A percentile compares a stretch with the other conserved stretches of the same genome.
Conservation (phyloP, 768 basidiomycete species). For the Lactarius indigo region DNA sequence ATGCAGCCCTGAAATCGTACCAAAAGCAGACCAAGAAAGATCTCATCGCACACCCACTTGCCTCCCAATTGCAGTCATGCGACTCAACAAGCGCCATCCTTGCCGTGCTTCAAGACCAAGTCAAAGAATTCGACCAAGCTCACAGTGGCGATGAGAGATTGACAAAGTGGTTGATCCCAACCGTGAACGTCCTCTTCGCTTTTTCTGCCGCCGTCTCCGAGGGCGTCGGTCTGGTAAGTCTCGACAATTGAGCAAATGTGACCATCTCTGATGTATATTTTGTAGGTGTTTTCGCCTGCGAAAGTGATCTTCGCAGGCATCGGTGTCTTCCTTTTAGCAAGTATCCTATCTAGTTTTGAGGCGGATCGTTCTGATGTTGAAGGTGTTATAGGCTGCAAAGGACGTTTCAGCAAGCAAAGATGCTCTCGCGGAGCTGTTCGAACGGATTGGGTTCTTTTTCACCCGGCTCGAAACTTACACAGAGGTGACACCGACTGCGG, state of each 20-base stretch:
- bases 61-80: not conserved
- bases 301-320: not conserved
- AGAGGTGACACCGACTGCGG: too few relatives aligned
- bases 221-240: not conserved
- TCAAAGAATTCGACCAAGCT: not conserved
- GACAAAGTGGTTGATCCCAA: not conserved
- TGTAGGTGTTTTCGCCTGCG: too few relatives aligned
- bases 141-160: not conserved
- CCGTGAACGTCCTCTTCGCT: not conserved
- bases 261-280: not conserved
- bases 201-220: not conserved
- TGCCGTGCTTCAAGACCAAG: not conserved
- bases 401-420: too few relatives aligned
- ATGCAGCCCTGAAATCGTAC: too few relatives aligned
- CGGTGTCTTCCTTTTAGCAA: not conserved
- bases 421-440: too few relatives aligned
- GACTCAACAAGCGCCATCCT: not conserved
- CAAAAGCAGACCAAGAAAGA: too few relatives aligned
- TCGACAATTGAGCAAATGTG: not conserved
- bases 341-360: not conserved
- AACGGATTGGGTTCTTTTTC: too few relatives aligned
- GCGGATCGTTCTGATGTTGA: too few relatives aligned
- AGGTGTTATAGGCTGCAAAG: too few relatives aligned
- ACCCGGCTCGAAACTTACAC: too few relatives aligned
- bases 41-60: too few relatives aligned